Evolutionary conservation across 306 rosid genomes (phyloP), one percentile per base, ranked within the genome.

Genomic region (Prunus campanulata): DNA sequence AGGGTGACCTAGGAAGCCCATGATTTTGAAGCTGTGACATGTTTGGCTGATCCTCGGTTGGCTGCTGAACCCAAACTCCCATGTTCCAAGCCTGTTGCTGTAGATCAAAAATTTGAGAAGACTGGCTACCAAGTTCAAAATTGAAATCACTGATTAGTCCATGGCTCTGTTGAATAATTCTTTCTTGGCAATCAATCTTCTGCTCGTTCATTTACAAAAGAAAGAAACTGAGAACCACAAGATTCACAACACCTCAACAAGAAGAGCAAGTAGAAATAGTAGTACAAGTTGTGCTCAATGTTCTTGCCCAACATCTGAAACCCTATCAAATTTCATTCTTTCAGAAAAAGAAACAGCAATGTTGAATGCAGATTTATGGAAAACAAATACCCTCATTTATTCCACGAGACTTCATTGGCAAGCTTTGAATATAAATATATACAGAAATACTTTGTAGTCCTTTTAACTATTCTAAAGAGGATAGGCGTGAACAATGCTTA

Each of bases 401-500:
- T 86, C 88, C 72, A 63, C 18, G 65, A 85, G 82, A 82, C 91
- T 87, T 92, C 32, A 63, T 59, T 73, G 68, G 42, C 62, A 88
- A 85, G 90, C 79, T 81, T 80, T 90, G 90, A 80, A 84, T 82
- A 84, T 52, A 56, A 70, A 66, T 84, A 85, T 83, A 77, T 18
- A 80, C 15, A 68, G 50, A 69, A 80, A 76, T 54, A 55, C 81
- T 71, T 72, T 74, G 44, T 2, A 62, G 22, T 66, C 87, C 78
- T 64, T 72, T 59, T 66, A 55, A 19, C 62, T 78, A 83, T 78
- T 80, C 76, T 24, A 62, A 50, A 72, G 18, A 69, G 70, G 63
- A 75, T 54, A 39, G 79, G 86, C 52, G 67, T 77, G 83, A 79
- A 79, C 74, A 83, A 76, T 76, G 71, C 77, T 48, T 57, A 61